Evolutionary conservation across 2,329 filamentous ascomycete species (phyloP), one percentile per base, ranked within the genome.

Genomic region (Pseudogymnoascus destructans): DNA sequence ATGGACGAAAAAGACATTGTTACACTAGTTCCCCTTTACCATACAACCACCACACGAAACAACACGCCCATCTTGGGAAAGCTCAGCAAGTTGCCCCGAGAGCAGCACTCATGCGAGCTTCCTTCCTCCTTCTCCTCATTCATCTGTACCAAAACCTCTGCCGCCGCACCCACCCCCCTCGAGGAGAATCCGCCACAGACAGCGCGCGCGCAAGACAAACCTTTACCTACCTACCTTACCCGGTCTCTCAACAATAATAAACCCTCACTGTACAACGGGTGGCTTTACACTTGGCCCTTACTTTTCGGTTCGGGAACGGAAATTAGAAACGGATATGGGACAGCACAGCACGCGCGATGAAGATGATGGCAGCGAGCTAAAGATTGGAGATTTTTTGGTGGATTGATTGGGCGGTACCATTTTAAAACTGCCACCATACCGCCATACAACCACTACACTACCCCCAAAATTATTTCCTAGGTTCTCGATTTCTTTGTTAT

Each of bases 1-100:
- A 49, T 23, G 42, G 42, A 49, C 42, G 42, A 52, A 52, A 52
- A 52, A 52, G 42, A 52, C 42, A 52, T 52, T 52, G 42, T 52
- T 52, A 52, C 42, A 52, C 42, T 52, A 52, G 42, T 52, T 52
- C 42, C 42, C 23, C 42, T 52, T 49, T 15, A 52, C 42, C 23
- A 30, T 25, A 52, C 42, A 9, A 27, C 42, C 3, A 15, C 7
- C 27, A n/a, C 42, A 52, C 17, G 8, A 25, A 30, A 23, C 17
- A 19, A 17, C 38, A 17, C 23, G 42, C n/a, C 4, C n/a, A 25
- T 52, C 23, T 30, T 30, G 23, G 42, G 42, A 52, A 52, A 17
- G 42, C 13, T 46, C 21, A 46, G 40, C 19, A 25, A 46, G 19
- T 23, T 25, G 5, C 13, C 6, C 21, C 21, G 11, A 7, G 21